Base-by-base conservation (phyloP, 2,329 filamentous ascomycete species). In the Scedosporium boydii region DNA sequence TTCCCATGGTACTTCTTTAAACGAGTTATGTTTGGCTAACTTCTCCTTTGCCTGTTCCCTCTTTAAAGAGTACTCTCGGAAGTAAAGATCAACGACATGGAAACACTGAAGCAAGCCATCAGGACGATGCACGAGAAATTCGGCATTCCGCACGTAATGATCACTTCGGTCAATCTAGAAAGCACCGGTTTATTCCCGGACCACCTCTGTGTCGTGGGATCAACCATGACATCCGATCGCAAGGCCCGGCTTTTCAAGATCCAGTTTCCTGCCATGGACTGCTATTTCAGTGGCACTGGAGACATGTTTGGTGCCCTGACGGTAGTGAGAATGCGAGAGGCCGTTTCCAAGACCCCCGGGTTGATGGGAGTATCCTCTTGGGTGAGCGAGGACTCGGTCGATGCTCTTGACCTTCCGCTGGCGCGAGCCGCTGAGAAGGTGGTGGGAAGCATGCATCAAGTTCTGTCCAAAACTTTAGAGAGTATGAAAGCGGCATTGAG, bases 251-350 rank as follows among this genome's bases (percentile, higher is more conserved):
- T 93, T 60, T 99, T 98, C 80, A 87, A 88, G 69, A 87, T 98
- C 69, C 86, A 89, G 62, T 91, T 97, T 63, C 92, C 93, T 0
- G 85, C 88, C 29, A 87, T 97, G 64, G 90, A 96, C 71, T 90
- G 92, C 76, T 96, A 95, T 80, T 99, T 98, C 76, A 92, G 89
- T 69, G 95, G 95, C 48, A 98, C 96, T 0, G 95, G 95, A 57
- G 95, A 99, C 77, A 97, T 99, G 93, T 98, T 99, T 71, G 93
- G 92, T 34, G 93, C 93, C 6, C 81, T 99, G 56, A 92, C 91
- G 71, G 86, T 96, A 1, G 90, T 90, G 48, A 87, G 93, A 34
- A 86, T 99, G 70, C 87, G 93, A 63, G 91, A 98, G 78, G 92
- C 91, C 27, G 88, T 91, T 1, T 75, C 78, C 60, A 72, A 68